Conservation (phyloP, 192 early-diverging fungal genomes). For the Coemansia sp. region DNA sequence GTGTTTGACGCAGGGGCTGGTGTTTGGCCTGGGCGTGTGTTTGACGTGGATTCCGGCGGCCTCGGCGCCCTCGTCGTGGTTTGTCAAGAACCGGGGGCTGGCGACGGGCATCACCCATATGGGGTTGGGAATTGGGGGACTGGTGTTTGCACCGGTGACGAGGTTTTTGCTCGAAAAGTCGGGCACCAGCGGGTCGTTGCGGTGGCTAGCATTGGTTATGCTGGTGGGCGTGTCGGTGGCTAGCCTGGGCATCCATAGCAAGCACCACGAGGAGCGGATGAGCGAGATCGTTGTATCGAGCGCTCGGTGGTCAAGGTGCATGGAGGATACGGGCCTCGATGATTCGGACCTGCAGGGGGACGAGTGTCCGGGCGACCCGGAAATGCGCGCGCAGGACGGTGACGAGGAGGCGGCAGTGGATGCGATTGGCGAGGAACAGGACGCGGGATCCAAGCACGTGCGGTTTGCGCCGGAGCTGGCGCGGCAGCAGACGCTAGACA, state of each 20-base stretch:
- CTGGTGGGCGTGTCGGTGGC: conserved; percentile 28
- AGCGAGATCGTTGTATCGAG: conserved; percentile 26
- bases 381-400: background rate
- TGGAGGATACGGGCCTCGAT: conserved; percentile 12
- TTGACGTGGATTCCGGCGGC: conserved; percentile 61
- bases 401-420: background rate
- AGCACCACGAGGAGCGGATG: conserved; percentile 9
- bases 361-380: too few species aligned
- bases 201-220: conserved; percentile 41
- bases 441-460: conserved; percentile 19
- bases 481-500: conserved; percentile 14
- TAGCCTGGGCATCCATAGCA: conserved; percentile 44
- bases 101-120: conserved; percentile 66
- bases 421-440: background rate
- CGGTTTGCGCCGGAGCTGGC: conserved; percentile 17
- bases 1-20: conserved; percentile 60
- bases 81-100: conserved; percentile 54
- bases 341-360: too few species aligned
- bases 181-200: conserved; percentile 37
- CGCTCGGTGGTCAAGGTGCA: conserved; percentile 35
- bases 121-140: conserved; percentile 63
- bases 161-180: conserved; percentile 41
- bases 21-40: conserved; percentile 61
- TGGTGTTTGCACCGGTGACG: conserved; percentile 57
- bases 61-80: conserved; percentile 64